Percentiles rank a stretch among this genome's conserved stretches.
Evolutionary conservation across 108 stramenopile genomes (phyloP).

Genomic region (Schizochytrium sp.): DNA sequence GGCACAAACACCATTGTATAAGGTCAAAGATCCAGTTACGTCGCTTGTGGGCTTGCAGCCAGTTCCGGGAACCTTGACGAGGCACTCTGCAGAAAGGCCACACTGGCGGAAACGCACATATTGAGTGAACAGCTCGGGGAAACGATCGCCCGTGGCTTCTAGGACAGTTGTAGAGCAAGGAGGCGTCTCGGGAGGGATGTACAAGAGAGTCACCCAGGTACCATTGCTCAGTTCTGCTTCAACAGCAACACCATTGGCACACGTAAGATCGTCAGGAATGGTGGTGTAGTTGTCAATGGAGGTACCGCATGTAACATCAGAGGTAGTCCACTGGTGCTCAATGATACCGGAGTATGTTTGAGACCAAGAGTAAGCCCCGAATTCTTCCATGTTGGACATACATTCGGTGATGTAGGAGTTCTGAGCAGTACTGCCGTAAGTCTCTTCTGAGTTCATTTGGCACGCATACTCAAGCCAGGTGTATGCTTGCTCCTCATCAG

Average conservation of each 20-base stretch:
- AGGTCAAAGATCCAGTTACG: background rate
- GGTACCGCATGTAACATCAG: background rate
- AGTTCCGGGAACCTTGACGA: background rate
- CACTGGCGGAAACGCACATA: constrained; percentile 17
- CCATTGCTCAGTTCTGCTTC: constrained; percentile 16
- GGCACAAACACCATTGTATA: too few relatives aligned
- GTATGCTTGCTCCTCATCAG: background rate
- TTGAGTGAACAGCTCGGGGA: constrained; percentile 16
- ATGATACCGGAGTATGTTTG: constrained; percentile 30
- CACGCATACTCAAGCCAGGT: constrained; percentile 14
- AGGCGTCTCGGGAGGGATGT: constrained; percentile 24
- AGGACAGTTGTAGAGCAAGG: background rate
- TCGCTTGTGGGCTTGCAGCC: background rate
- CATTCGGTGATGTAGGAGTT: background rate
- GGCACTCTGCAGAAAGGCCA: constrained; percentile 25
- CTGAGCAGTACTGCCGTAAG: background rate
- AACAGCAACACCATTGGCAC: background rate
- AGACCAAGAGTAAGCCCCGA: background rate
- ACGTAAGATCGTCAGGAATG: background rate
- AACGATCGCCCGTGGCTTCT: constrained; percentile 3
- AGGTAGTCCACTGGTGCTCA: background rate
- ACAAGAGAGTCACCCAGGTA: background rate
- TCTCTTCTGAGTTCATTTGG: background rate
- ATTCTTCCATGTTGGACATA: background rate
- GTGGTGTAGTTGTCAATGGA: background rate